phyloP scores from a whole-genome alignment of 1,284 basidiomycete genomes.

The Ceratobasidium sp. region DNA sequence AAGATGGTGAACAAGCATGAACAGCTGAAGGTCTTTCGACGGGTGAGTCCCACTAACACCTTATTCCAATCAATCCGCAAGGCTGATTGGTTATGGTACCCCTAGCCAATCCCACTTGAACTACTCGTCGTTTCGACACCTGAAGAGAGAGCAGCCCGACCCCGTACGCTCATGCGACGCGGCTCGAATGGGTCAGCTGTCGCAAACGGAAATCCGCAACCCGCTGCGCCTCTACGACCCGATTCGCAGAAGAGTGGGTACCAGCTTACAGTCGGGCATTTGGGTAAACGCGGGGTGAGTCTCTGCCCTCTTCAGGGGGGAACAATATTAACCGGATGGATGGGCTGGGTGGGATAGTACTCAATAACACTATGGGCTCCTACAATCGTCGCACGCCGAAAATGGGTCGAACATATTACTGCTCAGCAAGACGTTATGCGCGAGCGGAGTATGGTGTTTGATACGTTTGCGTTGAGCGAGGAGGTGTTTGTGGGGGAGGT shows the following conservation, averaged over 20 bases:
- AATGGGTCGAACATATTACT: conserved; percentile 94
- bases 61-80: not conserved
- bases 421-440: conserved; percentile 90
- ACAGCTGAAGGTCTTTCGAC: conserved; percentile 92
- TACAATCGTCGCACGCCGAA: conserved; percentile 86
- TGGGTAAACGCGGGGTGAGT: conserved; percentile 82
- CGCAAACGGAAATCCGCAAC: conserved; percentile 23
- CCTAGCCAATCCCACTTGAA: conserved; percentile 94
- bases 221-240: conserved; percentile 21
- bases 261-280: conserved; percentile 92
- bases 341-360: conserved; percentile 62
- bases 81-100: not conserved
- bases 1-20: conserved; percentile 83
- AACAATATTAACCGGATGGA: not conserved
- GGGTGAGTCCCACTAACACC: conserved; percentile 66
- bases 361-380: conserved; percentile 93
- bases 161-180: conserved; percentile 48
- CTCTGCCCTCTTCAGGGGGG: not conserved
- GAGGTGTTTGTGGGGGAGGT: conserved; percentile 87
- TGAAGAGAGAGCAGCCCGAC: conserved; percentile 66
- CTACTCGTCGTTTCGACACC: conserved; percentile 87
- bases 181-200: conserved; percentile 45
- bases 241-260: conserved; percentile 80
- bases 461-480: conserved; percentile 86
- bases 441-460: conserved; percentile 89